Conservation (phyloP, 2,329 filamentous ascomycete genomes). For the Beauveria scarabaeidicola region DNA sequence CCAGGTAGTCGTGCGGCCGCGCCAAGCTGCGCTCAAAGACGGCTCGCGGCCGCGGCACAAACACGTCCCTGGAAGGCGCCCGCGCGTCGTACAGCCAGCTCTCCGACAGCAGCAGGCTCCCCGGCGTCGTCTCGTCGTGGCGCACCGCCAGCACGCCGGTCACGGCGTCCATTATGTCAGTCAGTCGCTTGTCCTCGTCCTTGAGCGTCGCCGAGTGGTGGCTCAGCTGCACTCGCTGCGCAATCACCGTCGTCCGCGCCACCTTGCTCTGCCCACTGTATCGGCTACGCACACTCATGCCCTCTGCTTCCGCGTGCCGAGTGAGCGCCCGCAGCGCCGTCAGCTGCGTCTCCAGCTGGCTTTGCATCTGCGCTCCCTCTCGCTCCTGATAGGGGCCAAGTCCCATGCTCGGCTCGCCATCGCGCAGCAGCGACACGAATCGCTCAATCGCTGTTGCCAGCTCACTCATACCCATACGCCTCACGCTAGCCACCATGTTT, state of each 20-base stretch:
- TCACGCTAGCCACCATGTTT: slow-evolving; percentile 48
- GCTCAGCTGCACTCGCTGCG: slow-evolving; percentile 72
- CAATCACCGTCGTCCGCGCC: slow-evolving; percentile 68
- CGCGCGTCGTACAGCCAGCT: slow-evolving; percentile 67
- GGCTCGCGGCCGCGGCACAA: slow-evolving; percentile 62
- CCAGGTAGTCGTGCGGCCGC: slow-evolving; percentile 68
- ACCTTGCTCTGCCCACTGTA: slow-evolving; percentile 65
- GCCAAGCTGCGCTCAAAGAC: slow-evolving; percentile 64
- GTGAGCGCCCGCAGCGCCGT: slow-evolving; percentile 39
- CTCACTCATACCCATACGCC: slow-evolving; percentile 39
- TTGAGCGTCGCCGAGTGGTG: slow-evolving; percentile 64
- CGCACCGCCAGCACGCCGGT: slow-evolving; percentile 20
- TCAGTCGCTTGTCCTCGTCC: slow-evolving; percentile 62
- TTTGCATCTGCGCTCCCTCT: slow-evolving; percentile 23
- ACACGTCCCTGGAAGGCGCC: slow-evolving; percentile 62
- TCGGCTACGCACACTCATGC: slow-evolving; percentile 57
- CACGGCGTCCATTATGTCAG: slow-evolving; percentile 50
- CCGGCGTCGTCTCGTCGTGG: slow-evolving; percentile 19
- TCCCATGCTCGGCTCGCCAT: slow-evolving; percentile 30
- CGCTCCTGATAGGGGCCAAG: slow-evolving; percentile 24
- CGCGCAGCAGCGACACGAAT: slow-evolving; percentile 21
- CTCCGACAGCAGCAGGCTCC: slow-evolving; percentile 55
- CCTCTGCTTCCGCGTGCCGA: slow-evolving; percentile 33
- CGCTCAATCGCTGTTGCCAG: slow-evolving; percentile 21
- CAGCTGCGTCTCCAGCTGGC: slow-evolving; percentile 32